These are phyloP conservation scores for Pythium utonaiense DNA, from an alignment of 352 stramenopile species.

Conservation along the genomic window DNA sequence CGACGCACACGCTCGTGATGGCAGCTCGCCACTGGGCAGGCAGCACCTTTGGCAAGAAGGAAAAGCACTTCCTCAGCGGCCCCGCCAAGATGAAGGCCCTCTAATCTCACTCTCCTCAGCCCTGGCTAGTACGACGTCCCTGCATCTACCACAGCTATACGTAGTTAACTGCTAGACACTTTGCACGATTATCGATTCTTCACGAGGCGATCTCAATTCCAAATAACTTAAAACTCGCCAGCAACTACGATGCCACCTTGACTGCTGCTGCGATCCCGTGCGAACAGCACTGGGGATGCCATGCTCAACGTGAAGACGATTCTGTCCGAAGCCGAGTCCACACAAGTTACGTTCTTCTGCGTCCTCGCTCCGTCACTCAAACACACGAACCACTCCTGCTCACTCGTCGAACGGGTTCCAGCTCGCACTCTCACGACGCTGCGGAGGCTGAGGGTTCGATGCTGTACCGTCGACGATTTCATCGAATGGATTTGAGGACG, in stretches of 20 bases:
- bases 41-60: background rate
- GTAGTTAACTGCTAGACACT: no score
- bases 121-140: no score
- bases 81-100: conserved; percentile 5
- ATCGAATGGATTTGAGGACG: conserved; percentile 24
- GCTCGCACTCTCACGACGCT: conserved; percentile 14
- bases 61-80: conserved; percentile 1
- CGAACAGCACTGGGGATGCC: background rate
- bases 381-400: no score
- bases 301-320: background rate
- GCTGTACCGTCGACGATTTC: background rate
- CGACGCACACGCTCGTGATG: conserved; percentile 24
- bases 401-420: conserved; percentile 23
- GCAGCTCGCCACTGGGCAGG: background rate
- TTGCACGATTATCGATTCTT: background rate
- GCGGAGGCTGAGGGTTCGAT: background rate
- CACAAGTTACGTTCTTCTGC: background rate
- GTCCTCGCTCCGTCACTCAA: conserved; percentile 9
- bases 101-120: no score
- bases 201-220: conserved; percentile 7
- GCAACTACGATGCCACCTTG: background rate
- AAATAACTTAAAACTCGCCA: conserved; percentile 13
- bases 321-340: background rate
- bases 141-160: no score
- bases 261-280: background rate